Conservation (phyloP, 495 filamentous ascomycete genomes). For the Oidiodendron maius region DNA sequence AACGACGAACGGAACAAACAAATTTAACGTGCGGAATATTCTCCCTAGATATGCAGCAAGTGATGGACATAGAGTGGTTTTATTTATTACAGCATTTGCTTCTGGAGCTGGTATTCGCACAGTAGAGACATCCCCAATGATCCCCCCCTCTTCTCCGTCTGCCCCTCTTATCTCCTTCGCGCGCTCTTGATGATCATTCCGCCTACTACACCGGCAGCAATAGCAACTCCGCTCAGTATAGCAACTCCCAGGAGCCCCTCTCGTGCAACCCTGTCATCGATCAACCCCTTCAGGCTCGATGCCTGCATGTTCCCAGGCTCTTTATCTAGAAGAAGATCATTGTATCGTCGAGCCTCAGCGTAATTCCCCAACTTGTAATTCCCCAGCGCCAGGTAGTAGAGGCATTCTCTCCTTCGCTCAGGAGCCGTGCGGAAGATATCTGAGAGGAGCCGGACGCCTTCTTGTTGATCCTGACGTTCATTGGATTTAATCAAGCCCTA, state of each 20-base stretch:
- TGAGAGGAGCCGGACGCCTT: conserved; percentile 87
- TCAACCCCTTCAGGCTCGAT: conserved; percentile 71
- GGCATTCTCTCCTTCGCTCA: conserved; percentile 91
- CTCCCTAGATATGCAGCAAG: no score
- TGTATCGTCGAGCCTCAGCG: conserved; percentile 87
- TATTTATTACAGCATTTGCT: no score
- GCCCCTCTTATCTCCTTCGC: conserved; percentile 39
- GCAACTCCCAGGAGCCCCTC: conserved; percentile 93
- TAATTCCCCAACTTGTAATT: conserved; percentile 99
- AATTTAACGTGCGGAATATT: no score
- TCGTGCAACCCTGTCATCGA: conserved; percentile 93
- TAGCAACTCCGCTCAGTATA: conserved; percentile 90
- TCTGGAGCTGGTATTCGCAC: conserved; percentile 20
- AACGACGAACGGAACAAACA: no score
- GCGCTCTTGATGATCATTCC: conserved; percentile 72
- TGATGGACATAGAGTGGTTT: conserved; percentile 2
- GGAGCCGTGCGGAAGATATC: conserved; percentile 92
- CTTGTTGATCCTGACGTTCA: conserved; percentile 78
- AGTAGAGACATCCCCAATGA: conserved; percentile 10
- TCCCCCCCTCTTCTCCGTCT: neutral
- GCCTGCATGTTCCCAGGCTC: conserved; percentile 90
- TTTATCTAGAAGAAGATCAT: conserved; percentile 81
- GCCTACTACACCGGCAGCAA: conserved; percentile 89
- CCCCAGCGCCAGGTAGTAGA: conserved; percentile 93
- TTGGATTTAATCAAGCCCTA: conserved; percentile 96